These are phyloP conservation scores for Pythium brassicae DNA, from an alignment of 352 stramenopile species.

Conservation along the genomic window DNA sequence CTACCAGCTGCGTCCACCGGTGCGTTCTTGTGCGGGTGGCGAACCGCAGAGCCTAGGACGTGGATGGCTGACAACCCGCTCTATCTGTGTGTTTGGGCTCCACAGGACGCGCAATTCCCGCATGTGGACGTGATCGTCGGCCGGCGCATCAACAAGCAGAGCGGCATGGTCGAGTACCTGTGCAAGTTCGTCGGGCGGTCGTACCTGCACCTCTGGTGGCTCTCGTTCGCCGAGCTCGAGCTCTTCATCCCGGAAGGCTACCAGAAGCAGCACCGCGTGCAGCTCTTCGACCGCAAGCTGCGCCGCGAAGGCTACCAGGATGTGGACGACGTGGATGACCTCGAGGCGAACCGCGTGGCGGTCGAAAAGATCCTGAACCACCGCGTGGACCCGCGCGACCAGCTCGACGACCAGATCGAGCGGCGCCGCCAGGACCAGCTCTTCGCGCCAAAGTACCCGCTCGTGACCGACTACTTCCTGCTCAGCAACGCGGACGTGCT, in stretches of 20 bases:
- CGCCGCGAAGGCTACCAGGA: conserved; percentile 79
- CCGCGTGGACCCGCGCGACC: conserved; percentile 73
- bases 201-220: conserved; percentile 87
- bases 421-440: conserved; percentile 50
- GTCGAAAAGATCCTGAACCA: conserved; percentile 88
- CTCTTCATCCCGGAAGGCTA: conserved; percentile 82
- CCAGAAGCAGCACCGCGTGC: conserved; percentile 81
- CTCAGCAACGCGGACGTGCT: conserved; percentile 68
- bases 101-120: conserved; percentile 61
- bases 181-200: conserved; percentile 86
- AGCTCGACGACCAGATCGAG: conserved; percentile 84
- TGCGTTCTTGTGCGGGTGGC: neutral
- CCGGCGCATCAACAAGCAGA: conserved; percentile 73
- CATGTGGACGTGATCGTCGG: conserved; percentile 81
- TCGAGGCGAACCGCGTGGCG: conserved; percentile 84
- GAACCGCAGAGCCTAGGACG: too few relatives aligned
- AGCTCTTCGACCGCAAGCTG: conserved; percentile 82
- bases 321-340: conserved; percentile 83
- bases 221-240: conserved; percentile 84
- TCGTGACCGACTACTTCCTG: conserved; percentile 80
- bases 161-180: conserved; percentile 72
- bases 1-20: conserved; percentile 51
- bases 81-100: too few relatives aligned
- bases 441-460: conserved; percentile 54
- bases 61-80: too few relatives aligned